Percentiles rank a stretch among this genome's conserved stretches.
These are phyloP conservation scores for Suillus spraguei DNA, from an alignment of 768 basidiomycete genomes.

Conservation along the genomic window DNA sequence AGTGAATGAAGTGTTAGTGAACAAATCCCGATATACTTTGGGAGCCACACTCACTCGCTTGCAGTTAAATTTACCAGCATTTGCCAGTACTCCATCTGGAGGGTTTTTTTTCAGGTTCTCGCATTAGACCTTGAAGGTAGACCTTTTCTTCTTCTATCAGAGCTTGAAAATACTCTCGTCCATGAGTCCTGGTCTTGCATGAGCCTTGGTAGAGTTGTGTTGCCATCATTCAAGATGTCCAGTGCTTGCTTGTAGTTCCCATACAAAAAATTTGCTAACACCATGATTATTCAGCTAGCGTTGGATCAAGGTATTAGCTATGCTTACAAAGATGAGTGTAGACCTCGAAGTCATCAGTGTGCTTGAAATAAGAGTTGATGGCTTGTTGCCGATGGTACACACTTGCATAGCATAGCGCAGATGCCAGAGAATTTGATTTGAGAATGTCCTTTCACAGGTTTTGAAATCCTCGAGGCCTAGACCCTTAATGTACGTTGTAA, in stretches of 20 bases:
- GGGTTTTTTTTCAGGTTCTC: not conserved
- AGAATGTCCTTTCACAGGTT: not conserved
- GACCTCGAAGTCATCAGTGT: not conserved
- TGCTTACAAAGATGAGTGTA: not conserved
- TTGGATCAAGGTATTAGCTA: too few relatives aligned
- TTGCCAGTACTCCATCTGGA: not conserved
- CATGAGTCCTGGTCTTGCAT: not conserved
- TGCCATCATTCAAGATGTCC: not conserved
- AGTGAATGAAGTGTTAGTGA: too few relatives aligned
- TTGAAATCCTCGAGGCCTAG: not conserved
- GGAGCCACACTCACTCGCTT: too few relatives aligned
- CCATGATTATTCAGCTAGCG: not conserved
- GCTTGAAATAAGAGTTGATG: not conserved
- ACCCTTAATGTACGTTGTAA: not conserved
- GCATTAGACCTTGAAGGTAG: not conserved
- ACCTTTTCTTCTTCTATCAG: not conserved
- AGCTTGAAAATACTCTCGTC: not conserved
- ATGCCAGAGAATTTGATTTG: not conserved
- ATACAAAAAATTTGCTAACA: not conserved
- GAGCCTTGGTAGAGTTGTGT: not conserved
- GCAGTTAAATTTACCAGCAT: not conserved
- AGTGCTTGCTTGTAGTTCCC: not conserved
- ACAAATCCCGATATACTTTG: too few relatives aligned
- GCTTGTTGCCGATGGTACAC: not conserved
- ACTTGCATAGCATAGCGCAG: not conserved